Percentiles rank a stretch among this genome's conserved stretches.
phyloP scores from a whole-genome alignment of 2,329 filamentous ascomycete species.

The Geosmithia flava region DNA sequence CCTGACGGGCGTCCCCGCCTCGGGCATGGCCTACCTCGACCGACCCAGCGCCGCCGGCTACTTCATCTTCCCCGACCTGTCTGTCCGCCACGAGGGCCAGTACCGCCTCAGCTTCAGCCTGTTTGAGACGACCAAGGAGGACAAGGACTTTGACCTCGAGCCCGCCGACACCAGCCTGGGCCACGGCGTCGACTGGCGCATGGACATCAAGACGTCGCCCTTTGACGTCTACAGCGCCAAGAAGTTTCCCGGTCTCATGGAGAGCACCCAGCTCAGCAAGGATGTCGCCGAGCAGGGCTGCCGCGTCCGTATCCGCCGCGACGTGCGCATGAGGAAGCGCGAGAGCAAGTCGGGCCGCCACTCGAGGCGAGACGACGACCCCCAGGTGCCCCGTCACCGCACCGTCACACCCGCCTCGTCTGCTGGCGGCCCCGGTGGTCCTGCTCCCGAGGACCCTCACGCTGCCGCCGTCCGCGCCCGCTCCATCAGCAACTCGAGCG shows the following conservation, averaged over 20 bases:
- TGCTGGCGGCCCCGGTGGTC: too few relatives aligned
- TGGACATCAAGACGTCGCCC: conserved; percentile 78
- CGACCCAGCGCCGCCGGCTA: conserved; percentile 72
- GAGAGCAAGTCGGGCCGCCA: conserved; percentile 52
- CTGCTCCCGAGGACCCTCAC: conserved; percentile 14
- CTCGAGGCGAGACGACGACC: conserved; percentile 55
- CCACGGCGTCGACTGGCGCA: conserved; percentile 59
- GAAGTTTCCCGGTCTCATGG: conserved; percentile 90
- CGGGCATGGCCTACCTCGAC: conserved; percentile 91
- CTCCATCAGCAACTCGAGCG: conserved; percentile 47
- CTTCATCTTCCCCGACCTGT: conserved; percentile 95
- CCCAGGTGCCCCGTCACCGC: conserved; percentile 19
- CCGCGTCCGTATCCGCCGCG: conserved; percentile 86
- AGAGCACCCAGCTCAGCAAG: conserved; percentile 80
- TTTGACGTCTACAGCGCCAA: conserved; percentile 94
- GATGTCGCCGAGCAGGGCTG: conserved; percentile 94
- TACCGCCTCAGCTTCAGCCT: conserved; percentile 88
- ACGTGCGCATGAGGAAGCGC: conserved; percentile 82
- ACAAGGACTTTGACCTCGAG: conserved; percentile 59
- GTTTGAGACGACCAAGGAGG: conserved; percentile 85
- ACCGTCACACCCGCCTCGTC: conserved; percentile 17
- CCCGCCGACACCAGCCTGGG: conserved; percentile 31
- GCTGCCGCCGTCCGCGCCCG: conserved; percentile 31
- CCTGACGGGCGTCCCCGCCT: conserved; percentile 85
- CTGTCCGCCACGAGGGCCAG: conserved; percentile 86